Evolutionary conservation across 2,329 filamentous ascomycete species (phyloP).

Genomic region (Cercospora berteroae): DNA sequence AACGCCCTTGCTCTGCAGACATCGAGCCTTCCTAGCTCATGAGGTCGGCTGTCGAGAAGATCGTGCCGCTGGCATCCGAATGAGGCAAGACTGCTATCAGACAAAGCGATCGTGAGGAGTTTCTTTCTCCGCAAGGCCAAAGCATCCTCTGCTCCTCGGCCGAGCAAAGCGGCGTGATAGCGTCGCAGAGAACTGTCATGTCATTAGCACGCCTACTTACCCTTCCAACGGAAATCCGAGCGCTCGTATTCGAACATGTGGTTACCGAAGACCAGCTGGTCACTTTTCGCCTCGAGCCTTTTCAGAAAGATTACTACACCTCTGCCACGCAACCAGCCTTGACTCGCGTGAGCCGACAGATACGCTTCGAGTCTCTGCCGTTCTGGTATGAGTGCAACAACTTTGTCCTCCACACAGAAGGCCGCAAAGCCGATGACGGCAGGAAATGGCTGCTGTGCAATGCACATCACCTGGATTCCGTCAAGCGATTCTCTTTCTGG

Average conservation of each 20-base stretch:
- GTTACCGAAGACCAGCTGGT: slow-evolving; percentile 30
- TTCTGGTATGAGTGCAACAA: slow-evolving; percentile 33
- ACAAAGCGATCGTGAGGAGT: not conserved
- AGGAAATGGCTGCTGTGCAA: slow-evolving; percentile 30
- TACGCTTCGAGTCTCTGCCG: slow-evolving; percentile 32
- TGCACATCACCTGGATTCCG: slow-evolving; percentile 18
- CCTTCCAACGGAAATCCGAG: slow-evolving; percentile 32
- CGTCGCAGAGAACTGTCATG: not conserved
- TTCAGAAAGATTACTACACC: slow-evolving; percentile 31
- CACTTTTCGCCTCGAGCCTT: slow-evolving; percentile 34
- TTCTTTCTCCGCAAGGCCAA: not conserved
- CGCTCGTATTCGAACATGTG: slow-evolving; percentile 30
- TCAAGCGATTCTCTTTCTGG: slow-evolving; percentile 32
- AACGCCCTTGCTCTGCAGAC: not conserved
- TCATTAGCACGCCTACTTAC: slow-evolving; percentile 23
- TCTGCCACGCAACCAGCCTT: slow-evolving; percentile 32
- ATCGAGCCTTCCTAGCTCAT: not conserved
- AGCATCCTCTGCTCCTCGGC: not conserved
- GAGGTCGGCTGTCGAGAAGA: not conserved
- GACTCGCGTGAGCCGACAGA: slow-evolving; percentile 29
- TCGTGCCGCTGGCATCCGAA: not conserved
- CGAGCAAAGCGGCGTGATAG: not conserved
- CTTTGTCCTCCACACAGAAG: slow-evolving; percentile 36
- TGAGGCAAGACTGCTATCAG: not conserved
- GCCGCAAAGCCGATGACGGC: slow-evolving; percentile 30